Evolutionary conservation across 169 alveolate genomes (phyloP), one percentile per base, ranked within the genome.

Genomic region (Cryptosporidium tyzzeri): DNA sequence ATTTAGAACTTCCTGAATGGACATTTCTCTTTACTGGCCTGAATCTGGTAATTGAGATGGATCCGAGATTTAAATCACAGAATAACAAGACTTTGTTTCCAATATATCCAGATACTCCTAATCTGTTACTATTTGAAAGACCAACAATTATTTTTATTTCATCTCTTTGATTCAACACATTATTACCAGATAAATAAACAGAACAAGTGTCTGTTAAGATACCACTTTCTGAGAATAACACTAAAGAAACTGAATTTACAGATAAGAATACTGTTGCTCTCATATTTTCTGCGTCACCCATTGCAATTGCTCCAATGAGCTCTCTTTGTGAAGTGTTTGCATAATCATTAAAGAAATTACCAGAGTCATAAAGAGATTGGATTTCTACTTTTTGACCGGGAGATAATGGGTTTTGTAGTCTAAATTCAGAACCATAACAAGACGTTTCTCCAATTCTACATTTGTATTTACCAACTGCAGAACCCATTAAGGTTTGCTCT

Each of bases 311-410:
- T 10, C 89, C 74, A 39, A 59, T 26, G 35, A 80, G 48, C 7
- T 48, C 68, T 44, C 6, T 80, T 62, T 41, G 75, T 45, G 51
- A 18, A 31, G 0, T 6, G 62, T 53, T 10, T 31, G 80, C 74
- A 41, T 41, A 62, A 23, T 0, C 39, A 10, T 26, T 33, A 16
- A 53, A 51, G 31, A 21, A 35, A 21, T 29, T 0, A 14, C 86
- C 86, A 39, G 6, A 0, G 31, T 37, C 61, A 39, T 29, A 53
- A 14, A 23, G 23, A 41, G 80, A 31, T 23, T 21, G 26, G 18
- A 80, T 62, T 55, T 80, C 50, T 5, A 80, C 50, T 62, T 50
- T 69, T 45, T 80, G 73, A 6, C 89, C 89, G 0, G 89, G 89
- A 0, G 73, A 44, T 10, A 80, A 44, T 41, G 89, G 89, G 39